A percentile compares a stretch with the other conserved stretches of the same genome.
Conservation (phyloP, 352 stramenopile species). For the Phytophthora podocarpi region DNA sequence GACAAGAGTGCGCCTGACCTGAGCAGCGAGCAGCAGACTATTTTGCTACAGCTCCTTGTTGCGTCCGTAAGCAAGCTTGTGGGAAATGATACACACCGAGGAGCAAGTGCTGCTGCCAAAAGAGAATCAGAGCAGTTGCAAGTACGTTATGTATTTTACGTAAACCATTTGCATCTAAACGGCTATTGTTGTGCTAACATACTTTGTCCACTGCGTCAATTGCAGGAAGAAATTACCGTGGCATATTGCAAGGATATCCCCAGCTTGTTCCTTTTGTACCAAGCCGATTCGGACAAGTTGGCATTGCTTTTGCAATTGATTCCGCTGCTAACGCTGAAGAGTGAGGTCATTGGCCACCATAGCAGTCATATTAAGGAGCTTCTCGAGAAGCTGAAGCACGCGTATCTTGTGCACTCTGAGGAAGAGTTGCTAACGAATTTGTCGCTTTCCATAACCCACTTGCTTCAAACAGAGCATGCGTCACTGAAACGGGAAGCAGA, state of each 20-base stretch:
- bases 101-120: constrained; percentile 35
- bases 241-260: constrained; percentile 85
- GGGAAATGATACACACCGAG: constrained; percentile 31
- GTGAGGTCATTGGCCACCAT: constrained; percentile 73
- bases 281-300: constrained; percentile 83
- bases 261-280: constrained; percentile 71
- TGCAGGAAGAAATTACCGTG: constrained; percentile 77
- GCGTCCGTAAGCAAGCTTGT: constrained; percentile 71
- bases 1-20: constrained; percentile 86
- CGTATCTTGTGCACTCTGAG: constrained; percentile 70
- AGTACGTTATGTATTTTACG: constrained; percentile 36
- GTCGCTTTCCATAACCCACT: constrained; percentile 66
- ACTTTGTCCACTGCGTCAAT: not conserved
- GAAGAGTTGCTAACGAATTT: constrained; percentile 74
- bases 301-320: constrained; percentile 77
- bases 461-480: constrained; percentile 74
- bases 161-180: not conserved
- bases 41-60: constrained; percentile 77
- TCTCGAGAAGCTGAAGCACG: constrained; percentile 78
- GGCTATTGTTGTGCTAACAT: not conserved
- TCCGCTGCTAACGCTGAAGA: constrained; percentile 65
- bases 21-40: constrained; percentile 79
- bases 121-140: constrained; percentile 57
- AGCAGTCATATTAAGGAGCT: constrained; percentile 68
- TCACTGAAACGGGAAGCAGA: constrained; percentile 82